phyloP scores from a whole-genome alignment of 1,284 basidiomycete genomes.

The Ustilago esculenta region DNA sequence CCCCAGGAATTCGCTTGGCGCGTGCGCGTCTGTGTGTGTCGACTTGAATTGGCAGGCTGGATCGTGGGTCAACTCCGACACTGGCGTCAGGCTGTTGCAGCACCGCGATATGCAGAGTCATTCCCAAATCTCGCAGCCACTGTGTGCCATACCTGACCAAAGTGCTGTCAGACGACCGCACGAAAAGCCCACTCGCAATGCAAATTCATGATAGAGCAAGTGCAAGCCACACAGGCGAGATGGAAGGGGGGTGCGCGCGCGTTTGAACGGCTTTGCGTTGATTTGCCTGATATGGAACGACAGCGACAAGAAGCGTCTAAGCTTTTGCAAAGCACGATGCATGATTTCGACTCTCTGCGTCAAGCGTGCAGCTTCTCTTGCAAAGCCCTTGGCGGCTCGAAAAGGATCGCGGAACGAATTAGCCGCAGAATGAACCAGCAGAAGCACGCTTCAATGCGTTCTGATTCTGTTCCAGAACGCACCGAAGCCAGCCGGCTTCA shows the following conservation, averaged over 20 bases:
- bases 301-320: background rate
- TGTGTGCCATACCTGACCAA: too few species aligned
- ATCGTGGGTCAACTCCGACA: slow-evolving; percentile 23
- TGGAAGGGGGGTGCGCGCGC: background rate
- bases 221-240: background rate
- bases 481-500: background rate
- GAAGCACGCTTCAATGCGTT: background rate
- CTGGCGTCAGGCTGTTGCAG: slow-evolving; percentile 2
- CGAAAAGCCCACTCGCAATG: too few species aligned
- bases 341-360: slow-evolving; percentile 25
- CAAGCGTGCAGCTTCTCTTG: slow-evolving; percentile 6
- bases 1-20: too few species aligned
- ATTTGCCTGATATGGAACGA: slow-evolving; percentile 4
- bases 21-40: slow-evolving; percentile 1
- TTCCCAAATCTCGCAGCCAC: too few species aligned
- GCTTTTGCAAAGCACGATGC: slow-evolving; percentile 4
- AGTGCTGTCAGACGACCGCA: too few species aligned
- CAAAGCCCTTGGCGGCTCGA: too few species aligned
- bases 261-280: background rate
- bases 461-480: too few species aligned
- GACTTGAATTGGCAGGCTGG: slow-evolving; percentile 1
- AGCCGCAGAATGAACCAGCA: slow-evolving; percentile 1
- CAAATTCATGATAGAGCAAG: background rate
- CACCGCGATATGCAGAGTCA: too few species aligned
- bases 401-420: too few species aligned